Base-by-base conservation (phyloP, 2,329 filamentous ascomycete genomes). In the Ophiostoma triangulosporum region DNA sequence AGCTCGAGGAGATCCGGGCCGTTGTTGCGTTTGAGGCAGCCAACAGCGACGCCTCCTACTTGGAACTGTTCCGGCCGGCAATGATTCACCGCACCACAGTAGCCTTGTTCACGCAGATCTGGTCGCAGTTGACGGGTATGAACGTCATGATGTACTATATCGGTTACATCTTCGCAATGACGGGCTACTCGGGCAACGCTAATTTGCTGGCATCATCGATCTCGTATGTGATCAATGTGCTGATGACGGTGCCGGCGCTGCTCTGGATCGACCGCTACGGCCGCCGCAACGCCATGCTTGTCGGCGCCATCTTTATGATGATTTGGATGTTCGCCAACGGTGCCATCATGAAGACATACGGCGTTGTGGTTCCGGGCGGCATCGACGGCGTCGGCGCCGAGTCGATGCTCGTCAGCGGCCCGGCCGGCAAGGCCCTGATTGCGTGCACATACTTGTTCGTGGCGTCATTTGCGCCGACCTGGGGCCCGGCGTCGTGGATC, bases 91-190 rank as follows among this genome's bases (percentile, higher is more conserved):
- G n/a, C n/a, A n/a, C n/a, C n/a, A n/a, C n/a, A n/a, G n/a, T n/a
- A n/a, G n/a, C n/a, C n/a, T n/a, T n/a, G n/a, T n/a, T n/a, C n/a
- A n/a, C n/a, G n/a, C n/a, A n/a, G n/a, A n/a, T n/a, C 58, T 68
- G 2, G 58, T 63, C 64, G 15, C 64, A 66, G 57, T 65, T 68
- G 64, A 63, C 62, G 43, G 65, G 66, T n/a, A 65, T 64, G 31
- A 63, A 64, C 1, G 66, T 64, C 12, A 66, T 68, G 58, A 66
- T 66, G 27, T 68, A 68, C 54, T 67, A 68, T 52, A 58, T 68
- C 11, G 65, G 65, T 0, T 62, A 62, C 17, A 66, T 66, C 46
- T 65, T 68, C 50, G 62, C 63, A 52, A 61, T 62, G 22, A 59
- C 67, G 3, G 65, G 66, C 3, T 61, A 66, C 1, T 62, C 62